A percentile compares a stretch with the other conserved stretches of the same genome.
Conservation (phyloP, 2,329 filamentous ascomycete genomes). For the Sarocladium brachiariae region DNA sequence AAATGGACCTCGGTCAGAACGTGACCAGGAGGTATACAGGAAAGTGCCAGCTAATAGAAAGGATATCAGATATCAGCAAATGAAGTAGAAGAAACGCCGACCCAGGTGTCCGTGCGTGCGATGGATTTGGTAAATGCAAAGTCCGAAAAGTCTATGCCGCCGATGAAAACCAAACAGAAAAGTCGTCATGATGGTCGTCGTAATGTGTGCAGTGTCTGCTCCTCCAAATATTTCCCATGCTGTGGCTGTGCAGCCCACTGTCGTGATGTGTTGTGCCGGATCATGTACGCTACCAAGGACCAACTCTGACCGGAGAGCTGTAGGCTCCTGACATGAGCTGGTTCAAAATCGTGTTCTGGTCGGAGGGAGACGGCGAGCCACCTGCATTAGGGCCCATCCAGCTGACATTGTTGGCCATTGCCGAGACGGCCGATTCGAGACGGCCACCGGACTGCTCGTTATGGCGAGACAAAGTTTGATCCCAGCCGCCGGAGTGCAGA, state of each 20-base stretch:
- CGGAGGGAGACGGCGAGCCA: slow-evolving; percentile 22
- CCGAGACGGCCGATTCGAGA: slow-evolving; percentile 70
- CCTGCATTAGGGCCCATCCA: slow-evolving; percentile 57
- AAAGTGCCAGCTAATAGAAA: slow-evolving; percentile 16
- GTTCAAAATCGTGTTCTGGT: slow-evolving; percentile 52
- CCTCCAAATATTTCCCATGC: slow-evolving; percentile 11
- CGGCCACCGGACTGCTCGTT: slow-evolving; percentile 80
- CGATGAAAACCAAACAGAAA: slow-evolving; percentile 23
- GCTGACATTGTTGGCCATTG: slow-evolving; percentile 66
- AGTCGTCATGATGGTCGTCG: slow-evolving; percentile 21
- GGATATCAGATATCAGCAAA: slow-evolving; percentile 24
- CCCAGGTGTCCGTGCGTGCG: slow-evolving; percentile 21
- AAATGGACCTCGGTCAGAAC: background rate
- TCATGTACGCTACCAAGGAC: slow-evolving; percentile 44
- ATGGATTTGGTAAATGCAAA: slow-evolving; percentile 19
- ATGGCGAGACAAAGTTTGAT: slow-evolving; percentile 78
- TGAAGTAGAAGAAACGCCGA: slow-evolving; percentile 22
- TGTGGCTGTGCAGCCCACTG: slow-evolving; percentile 10
- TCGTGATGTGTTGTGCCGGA: background rate
- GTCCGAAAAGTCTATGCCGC: slow-evolving; percentile 28
- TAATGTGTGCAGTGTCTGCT: slow-evolving; percentile 8
- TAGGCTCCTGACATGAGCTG: slow-evolving; percentile 56
- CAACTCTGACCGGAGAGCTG: slow-evolving; percentile 53
- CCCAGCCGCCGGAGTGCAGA: slow-evolving; percentile 86
- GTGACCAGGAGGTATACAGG: background rate